Percentiles rank a stretch among this genome's conserved stretches.
phyloP scores from a whole-genome alignment of 441 rosid species.

The Pelargonium australe region DNA sequence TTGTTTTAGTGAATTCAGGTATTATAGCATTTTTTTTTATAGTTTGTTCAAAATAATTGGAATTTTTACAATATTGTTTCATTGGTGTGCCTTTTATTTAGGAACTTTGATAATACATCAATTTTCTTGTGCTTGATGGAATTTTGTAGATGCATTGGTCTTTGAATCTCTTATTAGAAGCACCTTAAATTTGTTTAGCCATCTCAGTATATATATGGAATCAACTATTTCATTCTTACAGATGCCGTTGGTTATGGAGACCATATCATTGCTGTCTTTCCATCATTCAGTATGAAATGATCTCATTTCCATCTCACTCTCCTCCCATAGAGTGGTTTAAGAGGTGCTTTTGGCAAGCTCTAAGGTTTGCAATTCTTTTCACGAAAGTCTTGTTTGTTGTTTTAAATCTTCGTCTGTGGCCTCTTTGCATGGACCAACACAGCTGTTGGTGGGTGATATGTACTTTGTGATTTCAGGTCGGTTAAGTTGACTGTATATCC shows the following conservation, averaged over 20 bases:
- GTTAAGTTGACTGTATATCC: slow-evolving; percentile 5
- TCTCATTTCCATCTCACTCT: background rate
- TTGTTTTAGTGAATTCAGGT: too few relatives aligned
- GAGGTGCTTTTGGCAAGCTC: background rate
- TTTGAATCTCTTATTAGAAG: background rate
- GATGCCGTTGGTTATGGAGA: background rate
- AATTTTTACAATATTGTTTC: too few relatives aligned
- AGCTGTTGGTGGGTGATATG: background rate
- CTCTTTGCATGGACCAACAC: too few relatives aligned
- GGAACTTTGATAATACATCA: too few relatives aligned
- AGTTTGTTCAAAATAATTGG: too few relatives aligned
- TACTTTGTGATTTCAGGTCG: slow-evolving; percentile 8
- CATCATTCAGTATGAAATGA: background rate
- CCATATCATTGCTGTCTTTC: background rate
- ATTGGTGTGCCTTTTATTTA: too few relatives aligned
- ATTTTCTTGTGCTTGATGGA: too few relatives aligned
- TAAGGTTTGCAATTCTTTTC: background rate
- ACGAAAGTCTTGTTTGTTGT: background rate
- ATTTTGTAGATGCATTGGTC: background rate
- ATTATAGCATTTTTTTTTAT: too few relatives aligned
- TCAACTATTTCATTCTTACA: background rate
- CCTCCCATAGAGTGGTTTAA: background rate
- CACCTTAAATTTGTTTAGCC: background rate
- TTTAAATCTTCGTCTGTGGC: too few relatives aligned
- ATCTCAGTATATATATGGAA: background rate